These are phyloP conservation scores for Penicillium arizonense DNA, from an alignment of 495 filamentous ascomycete genomes.

Conservation along the genomic window DNA sequence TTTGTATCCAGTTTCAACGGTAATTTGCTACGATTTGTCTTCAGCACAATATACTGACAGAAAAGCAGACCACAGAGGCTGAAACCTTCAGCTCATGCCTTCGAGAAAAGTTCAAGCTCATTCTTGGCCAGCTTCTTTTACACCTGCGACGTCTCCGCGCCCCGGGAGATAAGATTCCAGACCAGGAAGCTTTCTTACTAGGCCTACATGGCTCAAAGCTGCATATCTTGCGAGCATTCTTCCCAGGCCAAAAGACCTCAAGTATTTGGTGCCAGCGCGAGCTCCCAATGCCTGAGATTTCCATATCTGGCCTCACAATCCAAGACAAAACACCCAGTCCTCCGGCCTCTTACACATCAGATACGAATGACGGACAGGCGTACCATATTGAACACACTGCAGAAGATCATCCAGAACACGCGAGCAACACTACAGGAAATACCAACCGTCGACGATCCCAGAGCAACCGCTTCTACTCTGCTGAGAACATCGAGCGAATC, in stretches of 20 bases:
- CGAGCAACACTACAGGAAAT: background rate
- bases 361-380: too few species aligned
- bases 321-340: background rate
- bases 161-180: constrained; percentile 27
- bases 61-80: constrained; percentile 16
- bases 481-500: constrained; percentile 20
- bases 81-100: constrained; percentile 14
- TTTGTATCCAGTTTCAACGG: constrained; percentile 21
- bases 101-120: constrained; percentile 26
- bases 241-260: constrained; percentile 29
- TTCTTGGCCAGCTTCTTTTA: constrained; percentile 26
- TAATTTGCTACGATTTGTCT: background rate
- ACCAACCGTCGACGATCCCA: background rate
- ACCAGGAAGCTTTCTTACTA: constrained; percentile 34
- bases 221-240: constrained; percentile 29
- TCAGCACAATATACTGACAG: too few species aligned
- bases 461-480: constrained; percentile 18
- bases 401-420: background rate
- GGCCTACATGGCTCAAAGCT: constrained; percentile 31
- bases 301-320: background rate
- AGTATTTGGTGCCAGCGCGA: constrained; percentile 24
- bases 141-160: constrained; percentile 19
- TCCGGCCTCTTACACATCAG: too few species aligned
- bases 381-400: background rate
- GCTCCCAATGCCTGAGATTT: constrained; percentile 1